Evolutionary conservation across 2,329 filamentous ascomycete species (phyloP), one percentile per base, ranked within the genome.

Genomic region (Teratosphaeriaceae sp.): DNA sequence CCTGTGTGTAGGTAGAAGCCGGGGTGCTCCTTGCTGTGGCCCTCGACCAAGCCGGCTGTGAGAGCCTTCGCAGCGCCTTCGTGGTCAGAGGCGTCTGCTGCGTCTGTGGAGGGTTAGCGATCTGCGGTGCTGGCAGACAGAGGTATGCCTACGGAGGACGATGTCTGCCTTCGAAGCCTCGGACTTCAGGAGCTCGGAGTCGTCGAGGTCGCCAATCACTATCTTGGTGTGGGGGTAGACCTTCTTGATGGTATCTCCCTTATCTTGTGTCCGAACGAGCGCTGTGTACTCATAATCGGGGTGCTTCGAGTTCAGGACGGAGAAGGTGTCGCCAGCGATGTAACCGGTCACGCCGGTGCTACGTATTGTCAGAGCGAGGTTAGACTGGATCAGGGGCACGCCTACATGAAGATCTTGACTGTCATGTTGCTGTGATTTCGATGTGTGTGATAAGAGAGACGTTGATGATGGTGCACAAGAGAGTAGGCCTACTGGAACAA

Each of bases 191-290:
- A 75, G 49, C 0, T 65, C 56, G 2, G 61, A 59, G 46, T 70
- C 65, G 36, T 76, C 70, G 7, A 75, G 63, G 21, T 66, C 65
- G 16, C 76, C 76, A 41, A 76, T 69, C 2, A 78, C 72, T 11
- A 76, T 62, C 6, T 67, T 65, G 33, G 73, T 57, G 29, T 64
- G 59, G 9, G 66, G 61, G 15, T 22, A 61, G 12, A 45, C 51
- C 23, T 50, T 47, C 36, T 47, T 54, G 12, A 75, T 62, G 42
- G 60, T 58, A 24, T 67, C 66, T 13, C 68, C 72, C 54, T 70
- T 72, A 38, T 71, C 70, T 43, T 67, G 65, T 44, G 70, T 69
- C n/a, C 74, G 66, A 12, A 75, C 70, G 0, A 76, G 56, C 5
- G 63, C 67, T 2, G 71, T 67, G 49, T 71, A 69, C 30, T 71